Conservation (phyloP, 2,329 filamentous ascomycete genomes). For the Cordyceps cateniannulata region DNA sequence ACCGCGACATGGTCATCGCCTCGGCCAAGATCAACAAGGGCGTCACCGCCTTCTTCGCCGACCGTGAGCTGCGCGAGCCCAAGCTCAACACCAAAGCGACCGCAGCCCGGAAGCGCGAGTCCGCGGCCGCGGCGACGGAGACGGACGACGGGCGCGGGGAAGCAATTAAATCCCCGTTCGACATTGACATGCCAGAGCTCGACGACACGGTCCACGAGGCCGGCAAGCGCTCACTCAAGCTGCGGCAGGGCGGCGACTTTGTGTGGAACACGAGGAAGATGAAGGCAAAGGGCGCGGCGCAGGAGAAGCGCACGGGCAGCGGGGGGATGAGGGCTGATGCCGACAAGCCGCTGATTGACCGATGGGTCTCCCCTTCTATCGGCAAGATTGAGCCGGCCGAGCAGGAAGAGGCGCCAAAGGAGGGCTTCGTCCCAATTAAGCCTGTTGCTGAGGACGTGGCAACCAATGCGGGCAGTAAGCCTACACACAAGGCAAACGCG, state of each 20-base stretch:
- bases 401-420: not conserved
- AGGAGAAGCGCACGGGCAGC: not conserved
- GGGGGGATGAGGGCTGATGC: not conserved
- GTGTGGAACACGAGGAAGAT: constrained; percentile 26
- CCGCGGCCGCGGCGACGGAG: constrained; percentile 12
- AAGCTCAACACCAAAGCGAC: constrained; percentile 15
- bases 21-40: constrained; percentile 32
- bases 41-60: constrained; percentile 29
- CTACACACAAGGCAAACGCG: not conserved
- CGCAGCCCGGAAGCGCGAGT: constrained; percentile 16
- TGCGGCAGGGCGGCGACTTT: constrained; percentile 19
- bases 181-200: constrained; percentile 6
- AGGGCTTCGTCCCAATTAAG: not conserved
- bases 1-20: constrained; percentile 26
- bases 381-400: not conserved
- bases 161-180: not conserved
- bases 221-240: not conserved
- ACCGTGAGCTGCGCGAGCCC: constrained; percentile 28
- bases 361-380: not conserved
- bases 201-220: not conserved
- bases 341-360: not conserved
- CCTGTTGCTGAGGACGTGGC: not conserved
- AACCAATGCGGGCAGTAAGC: no score
- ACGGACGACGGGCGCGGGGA: constrained; percentile 12
- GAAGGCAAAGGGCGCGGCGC: not conserved